Evolutionary conservation across 176 grass and related monocot genomes (phyloP).

Genomic region (Secale cereale): DNA sequence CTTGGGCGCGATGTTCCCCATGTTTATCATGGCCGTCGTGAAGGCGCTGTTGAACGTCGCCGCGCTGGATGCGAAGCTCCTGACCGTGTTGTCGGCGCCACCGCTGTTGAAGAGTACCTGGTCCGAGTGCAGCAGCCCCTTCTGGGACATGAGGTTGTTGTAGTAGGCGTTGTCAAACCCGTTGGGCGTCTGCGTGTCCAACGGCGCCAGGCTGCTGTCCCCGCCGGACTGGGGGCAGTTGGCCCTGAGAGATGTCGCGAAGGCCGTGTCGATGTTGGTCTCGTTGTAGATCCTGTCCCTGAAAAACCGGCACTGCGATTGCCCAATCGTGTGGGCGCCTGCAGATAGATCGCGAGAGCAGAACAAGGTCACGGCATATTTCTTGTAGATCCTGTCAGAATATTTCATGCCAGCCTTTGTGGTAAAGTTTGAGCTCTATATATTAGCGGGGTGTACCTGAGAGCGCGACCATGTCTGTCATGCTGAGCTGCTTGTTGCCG

Average conservation of each 20-base stretch:
- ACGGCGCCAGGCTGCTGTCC: conserved; percentile 40
- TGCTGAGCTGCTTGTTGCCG: not conserved
- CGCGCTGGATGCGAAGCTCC: conserved; percentile 34
- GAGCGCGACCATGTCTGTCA: conserved; percentile 56
- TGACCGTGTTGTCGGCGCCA: conserved; percentile 41
- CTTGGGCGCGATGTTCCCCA: conserved; percentile 32
- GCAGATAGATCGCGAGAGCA: not conserved
- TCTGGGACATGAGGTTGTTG: conserved; percentile 43
- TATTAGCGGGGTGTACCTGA: conserved; percentile 28
- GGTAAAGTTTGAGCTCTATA: not conserved
- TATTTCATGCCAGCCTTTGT: accelerated
- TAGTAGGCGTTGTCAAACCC: conserved; percentile 56
- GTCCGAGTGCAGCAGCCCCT: conserved; percentile 63
- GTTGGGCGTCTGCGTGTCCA: conserved; percentile 38
- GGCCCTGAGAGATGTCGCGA: conserved; percentile 23
- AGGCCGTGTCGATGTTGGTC: conserved; percentile 47
- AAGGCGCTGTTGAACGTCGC: conserved; percentile 46
- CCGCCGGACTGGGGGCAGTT: conserved; percentile 35
- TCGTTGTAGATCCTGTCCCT: conserved; percentile 58
- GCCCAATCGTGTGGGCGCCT: conserved; percentile 72
- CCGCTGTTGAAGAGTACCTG: conserved; percentile 54
- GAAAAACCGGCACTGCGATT: conserved; percentile 42
- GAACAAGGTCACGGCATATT: too few relatives aligned
- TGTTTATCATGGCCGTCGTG: conserved; percentile 46
- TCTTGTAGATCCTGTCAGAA: not conserved